Conservation (phyloP, 106 monocot species). For the Allium fistulosum region DNA sequence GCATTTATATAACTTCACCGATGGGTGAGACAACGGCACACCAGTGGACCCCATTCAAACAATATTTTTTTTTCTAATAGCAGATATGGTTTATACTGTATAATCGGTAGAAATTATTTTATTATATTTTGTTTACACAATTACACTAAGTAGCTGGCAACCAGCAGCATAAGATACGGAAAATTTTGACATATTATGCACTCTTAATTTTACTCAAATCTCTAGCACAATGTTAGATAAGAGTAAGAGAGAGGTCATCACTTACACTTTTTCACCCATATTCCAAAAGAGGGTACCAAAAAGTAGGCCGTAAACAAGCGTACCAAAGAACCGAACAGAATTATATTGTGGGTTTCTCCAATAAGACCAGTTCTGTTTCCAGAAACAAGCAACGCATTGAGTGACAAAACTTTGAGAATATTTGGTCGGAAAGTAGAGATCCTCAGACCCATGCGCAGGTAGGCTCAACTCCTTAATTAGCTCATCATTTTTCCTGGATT, state of each 20-base stretch:
- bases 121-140: no score
- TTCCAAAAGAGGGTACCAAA: slow-evolving; percentile 90
- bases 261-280: slow-evolving; percentile 53
- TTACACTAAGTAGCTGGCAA: no score
- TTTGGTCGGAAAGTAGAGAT: slow-evolving; percentile 56
- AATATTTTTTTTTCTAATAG: no score
- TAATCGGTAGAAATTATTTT: no score
- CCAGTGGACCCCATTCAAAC: no score
- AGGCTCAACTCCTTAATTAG: slow-evolving; percentile 59
- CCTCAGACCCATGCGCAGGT: slow-evolving; percentile 42
- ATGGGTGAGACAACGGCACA: no score
- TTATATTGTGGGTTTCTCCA: slow-evolving; percentile 93
- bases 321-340: slow-evolving; percentile 47
- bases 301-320: slow-evolving; percentile 43
- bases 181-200: no score
- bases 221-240: no score
- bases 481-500: slow-evolving; percentile 53
- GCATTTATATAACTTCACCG: no score
- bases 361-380: slow-evolving; percentile 93
- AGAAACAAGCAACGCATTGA: slow-evolving; percentile 69
- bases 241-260: not conserved
- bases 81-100: no score
- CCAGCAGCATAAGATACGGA: no score
- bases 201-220: no score
- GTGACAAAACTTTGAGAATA: slow-evolving; percentile 48